Percentiles rank a stretch among this genome's conserved stretches.
These are phyloP conservation scores for Backusella sp. DNA, from an alignment of 192 early-diverging fungal species.

Conservation along the genomic window DNA sequence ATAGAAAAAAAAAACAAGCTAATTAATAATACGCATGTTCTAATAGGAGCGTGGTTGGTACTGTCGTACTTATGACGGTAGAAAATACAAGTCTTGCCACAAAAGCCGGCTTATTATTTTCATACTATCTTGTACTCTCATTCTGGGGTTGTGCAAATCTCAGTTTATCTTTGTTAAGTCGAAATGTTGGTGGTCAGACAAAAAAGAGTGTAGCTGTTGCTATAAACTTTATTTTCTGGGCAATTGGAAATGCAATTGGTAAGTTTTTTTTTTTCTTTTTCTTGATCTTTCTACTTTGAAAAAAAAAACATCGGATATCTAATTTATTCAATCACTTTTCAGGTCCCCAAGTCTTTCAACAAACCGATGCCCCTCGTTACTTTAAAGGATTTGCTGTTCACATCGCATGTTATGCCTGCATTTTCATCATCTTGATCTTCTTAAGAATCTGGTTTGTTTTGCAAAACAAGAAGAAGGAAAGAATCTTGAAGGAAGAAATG, in stretches of 20 bases:
- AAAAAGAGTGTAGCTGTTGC: constrained; percentile 19
- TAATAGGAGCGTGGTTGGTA: constrained; percentile 17
- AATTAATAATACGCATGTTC: neutral
- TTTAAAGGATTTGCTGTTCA: constrained; percentile 19
- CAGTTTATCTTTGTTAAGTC: constrained; percentile 14
- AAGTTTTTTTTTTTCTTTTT: neutral
- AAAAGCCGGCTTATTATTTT: constrained; percentile 15
- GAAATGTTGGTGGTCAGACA: constrained; percentile 27
- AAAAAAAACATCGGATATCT: neutral
- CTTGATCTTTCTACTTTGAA: neutral
- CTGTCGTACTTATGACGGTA: constrained; percentile 22
- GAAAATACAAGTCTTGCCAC: constrained; percentile 12
- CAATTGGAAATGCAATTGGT: constrained; percentile 24
- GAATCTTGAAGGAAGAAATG: neutral
- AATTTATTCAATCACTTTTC: neutral
- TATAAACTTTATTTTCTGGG: constrained; percentile 22
- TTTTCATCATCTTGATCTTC: neutral
- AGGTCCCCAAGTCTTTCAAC: constrained; percentile 1
- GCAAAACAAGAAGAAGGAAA: neutral
- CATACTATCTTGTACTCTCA: constrained; percentile 19
- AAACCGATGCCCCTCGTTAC: constrained; percentile 16
- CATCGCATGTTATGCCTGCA: constrained; percentile 15
- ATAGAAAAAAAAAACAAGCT: neutral
- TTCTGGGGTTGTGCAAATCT: constrained; percentile 25
- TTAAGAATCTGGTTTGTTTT: neutral